Base-by-base conservation (phyloP, 768 basidiomycete species). In the Nidularia sp. region DNA sequence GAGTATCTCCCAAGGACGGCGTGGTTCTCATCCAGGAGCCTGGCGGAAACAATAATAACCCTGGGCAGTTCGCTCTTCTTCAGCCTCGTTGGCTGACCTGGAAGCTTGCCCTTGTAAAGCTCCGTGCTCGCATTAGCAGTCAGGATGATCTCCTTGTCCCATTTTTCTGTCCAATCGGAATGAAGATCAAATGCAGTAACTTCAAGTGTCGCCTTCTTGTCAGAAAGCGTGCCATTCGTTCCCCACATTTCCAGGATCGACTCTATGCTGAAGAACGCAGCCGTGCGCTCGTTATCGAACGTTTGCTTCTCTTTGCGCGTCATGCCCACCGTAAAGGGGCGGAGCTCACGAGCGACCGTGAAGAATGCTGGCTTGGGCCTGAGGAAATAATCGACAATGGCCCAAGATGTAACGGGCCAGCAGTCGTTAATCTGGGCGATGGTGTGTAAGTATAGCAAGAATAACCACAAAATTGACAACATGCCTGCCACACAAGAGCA, bases 391-490 rank as follows among this genome's bases (percentile, higher is more conserved):
- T 98, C 94, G 35, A 86, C 81, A 59, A 97, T 95, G 3, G 90
- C 85, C 94, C 94, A 97, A 32, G 91, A 93, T 7, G 92, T 92
- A 47, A 85, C 84, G 10, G 94, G 95, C 92, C 93, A 97, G 68
- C 93, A 94, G 62, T 93, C 90, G 58, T 92, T 92, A 57, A 93
- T 76, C 86, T 91, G 58, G 25, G 46, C 10, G 35, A 32, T 32
- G 22, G 12, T 10, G 32, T 25, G 18, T 25, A 13, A 48, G 31
- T 36, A 18, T 13, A 4, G 13, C 18, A 36, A 36, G 8, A 39
- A 31, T 12, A 39, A 29, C 6, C 1, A 1, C 22, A 6, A 6
- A 33, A 1, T 15, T 7, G 36, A 9, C 8, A 34, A 34, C 77
- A 70, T 60, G 92, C 86, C 84, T 96, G 93, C 95, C 95, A 98